Base-by-base conservation (phyloP, 83 land plant species). In the Diphasiastrum complanatum region DNA sequence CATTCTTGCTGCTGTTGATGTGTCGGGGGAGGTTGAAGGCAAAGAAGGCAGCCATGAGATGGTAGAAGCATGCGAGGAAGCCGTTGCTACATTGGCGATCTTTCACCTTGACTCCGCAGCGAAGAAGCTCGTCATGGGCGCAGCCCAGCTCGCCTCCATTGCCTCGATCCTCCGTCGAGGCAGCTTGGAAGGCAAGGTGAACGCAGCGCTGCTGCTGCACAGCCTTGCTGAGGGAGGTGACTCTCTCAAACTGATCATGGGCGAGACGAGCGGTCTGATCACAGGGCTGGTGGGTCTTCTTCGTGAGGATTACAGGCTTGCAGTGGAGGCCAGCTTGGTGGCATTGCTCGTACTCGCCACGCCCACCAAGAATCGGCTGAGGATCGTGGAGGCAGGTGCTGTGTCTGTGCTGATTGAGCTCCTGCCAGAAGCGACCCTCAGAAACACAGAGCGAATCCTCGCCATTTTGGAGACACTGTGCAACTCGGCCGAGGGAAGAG, bases 401-500 rank as follows among this genome's bases (percentile, higher is more conserved):
- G 77, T 80, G 2, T 11, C 31, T 0, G 69, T 38, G 28, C 47
- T 84, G 57, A 19, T 84, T 2, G 81, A 80, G 55, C 33, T 72
- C 18, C 72, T 84, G 11, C 62, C 78, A 0, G 75, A 74, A 1
- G 18, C 25, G 4, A 71, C 69, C 28, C 52, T 32, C 64, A 61
- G 81, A 38, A 61, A 31, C 8, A 65, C 67, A 22, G 88, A 84
- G 77, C 57, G 62, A 20, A 32, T 29, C n/a, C 26, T 84, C 59
- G 53, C 16, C 4, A 63, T 65, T 4, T 50, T 84, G 62, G 81
- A 84, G 27, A 51, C 48, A 56, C 60, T 84, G 1, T 75, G 84
- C 46, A 30, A 75, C 16, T 72, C 81, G 45, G 81, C 81, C 0
- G 84, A 80, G 29, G 88, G 84, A 22, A 36, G 88, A 30, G 81